Base-by-base conservation (phyloP, 345 rosid genomes). In the Citrus unshiu region DNA sequence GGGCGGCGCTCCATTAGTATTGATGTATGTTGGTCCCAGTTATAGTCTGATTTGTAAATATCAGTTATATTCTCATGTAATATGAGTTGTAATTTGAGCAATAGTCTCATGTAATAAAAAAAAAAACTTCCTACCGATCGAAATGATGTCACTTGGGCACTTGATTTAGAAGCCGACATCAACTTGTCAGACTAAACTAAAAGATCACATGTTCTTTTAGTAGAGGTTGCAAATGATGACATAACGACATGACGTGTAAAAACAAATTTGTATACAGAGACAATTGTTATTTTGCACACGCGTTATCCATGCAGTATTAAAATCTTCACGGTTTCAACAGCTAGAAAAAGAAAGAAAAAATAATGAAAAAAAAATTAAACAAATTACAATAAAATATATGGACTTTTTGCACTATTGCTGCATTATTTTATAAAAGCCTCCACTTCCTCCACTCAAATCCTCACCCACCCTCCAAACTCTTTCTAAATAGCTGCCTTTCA, bases 281-380 rank as follows among this genome's bases (percentile, higher is more conserved):
- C 51, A 12, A 46, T 46, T 46, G 51, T 46, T 46, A 12, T 46
- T 46, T 46, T 46, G 51, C 64, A 63, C 84, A 82, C 77, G 77
- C 29, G 79, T 78, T 82, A 18, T 57, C 57, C 76, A 74, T 78
- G 82, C 79, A 56, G 14, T 29, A 29, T 40, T 9, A 32, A 25
- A 6, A 34, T 49, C 5, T 35, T 3, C 16, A 13, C 8, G 19
- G 30, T 72, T 40, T 21, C 78, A 9, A 73, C 75, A 60, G 58
- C 59, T 60, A 16, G 21, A 18, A 39, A 58, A 14, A 29, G 3
- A 60, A 16, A 51, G 7, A 2, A 51, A 18, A 16, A 51, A 18
- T 0, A 51, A 18, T 12, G 51, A 9, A 51, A 51, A 12, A 5
- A 5, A 16, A 14, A 4, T 51, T 12, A 43, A 16, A 2, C 21